These are phyloP conservation scores for Hyaloscypha variabilis DNA, from an alignment of 495 filamentous ascomycete species.

Conservation along the genomic window DNA sequence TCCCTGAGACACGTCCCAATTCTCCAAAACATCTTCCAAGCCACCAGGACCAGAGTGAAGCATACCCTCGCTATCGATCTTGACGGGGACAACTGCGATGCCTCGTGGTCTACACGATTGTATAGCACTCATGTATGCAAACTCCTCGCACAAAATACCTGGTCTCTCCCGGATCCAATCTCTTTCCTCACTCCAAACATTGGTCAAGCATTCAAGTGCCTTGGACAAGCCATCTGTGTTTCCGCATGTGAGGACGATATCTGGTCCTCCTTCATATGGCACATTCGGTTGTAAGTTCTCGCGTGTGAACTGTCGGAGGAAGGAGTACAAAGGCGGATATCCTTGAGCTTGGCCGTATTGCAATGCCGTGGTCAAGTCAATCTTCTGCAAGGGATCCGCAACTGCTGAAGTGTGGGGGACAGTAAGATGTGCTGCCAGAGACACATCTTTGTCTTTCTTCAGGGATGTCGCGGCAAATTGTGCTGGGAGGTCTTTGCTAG, in stretches of 20 bases:
- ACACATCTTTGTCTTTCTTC: conserved; percentile 18
- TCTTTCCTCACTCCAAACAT: conserved; percentile 69
- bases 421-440: conserved; percentile 53
- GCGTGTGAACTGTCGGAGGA: conserved; percentile 75
- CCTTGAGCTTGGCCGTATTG: conserved; percentile 85
- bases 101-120: conserved; percentile 68
- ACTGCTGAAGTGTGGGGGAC: conserved; percentile 68
- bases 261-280: conserved; percentile 76
- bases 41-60: conserved; percentile 63
- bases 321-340: conserved; percentile 72
- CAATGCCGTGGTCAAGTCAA: conserved; percentile 79
- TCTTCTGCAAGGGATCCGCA: conserved; percentile 59
- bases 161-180: conserved; percentile 69
- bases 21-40: conserved; percentile 74
- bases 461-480: conserved; percentile 23
- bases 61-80: conserved; percentile 82
- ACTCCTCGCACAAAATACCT: conserved; percentile 75
- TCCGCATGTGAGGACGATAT: conserved; percentile 76
- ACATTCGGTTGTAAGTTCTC: conserved; percentile 78
- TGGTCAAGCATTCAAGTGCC: conserved; percentile 68
- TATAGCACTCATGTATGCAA: conserved; percentile 75
- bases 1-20: conserved; percentile 76
- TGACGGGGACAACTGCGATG: conserved; percentile 69
- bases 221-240: conserved; percentile 85
- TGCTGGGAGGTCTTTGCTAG: conserved; percentile 22